Base-by-base conservation (phyloP, 2,329 filamentous ascomycete genomes). In the Plectosphaerella sp. region DNA sequence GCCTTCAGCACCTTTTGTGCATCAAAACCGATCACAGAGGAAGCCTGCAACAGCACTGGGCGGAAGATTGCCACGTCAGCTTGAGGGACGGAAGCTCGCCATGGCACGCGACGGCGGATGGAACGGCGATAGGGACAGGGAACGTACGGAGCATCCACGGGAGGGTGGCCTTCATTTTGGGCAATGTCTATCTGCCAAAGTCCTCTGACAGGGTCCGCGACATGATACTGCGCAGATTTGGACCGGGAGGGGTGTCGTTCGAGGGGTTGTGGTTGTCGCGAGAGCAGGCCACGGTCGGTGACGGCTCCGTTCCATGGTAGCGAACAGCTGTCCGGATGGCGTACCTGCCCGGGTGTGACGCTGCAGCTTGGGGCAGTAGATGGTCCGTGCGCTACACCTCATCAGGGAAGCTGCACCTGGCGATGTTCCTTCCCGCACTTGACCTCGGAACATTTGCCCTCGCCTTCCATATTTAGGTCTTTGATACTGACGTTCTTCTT, bases 11-110 rank as follows among this genome's bases (percentile, higher is more conserved):
- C 67, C 46, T 71, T 65, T 55, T 75, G 71, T 42, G 67, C 66
- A 52, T 73, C 68, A 36, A 70, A 70, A 56, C 62, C 61, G 52
- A 70, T 57, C 53, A 71, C 67, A 49, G 64, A 61, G 49, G 65
- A 62, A 46, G 64, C 67, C 73, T 78, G 75, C 72, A 72, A 68
- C 50, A 78, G 74, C 71, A 77, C 75, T 78, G 47, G 50, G 18
- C 25, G 49, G 41, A 20, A 37, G 54, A 53, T 45, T 9, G 24
- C 35, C 47, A 56, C 48, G 49, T 53, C 43, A 52, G 49, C 48
- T 51, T 45, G 35, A 5, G 28, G 28, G 8, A 33, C 28, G 28
- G 28, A 15, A 41, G 41, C 10, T 43, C 41, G 41, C 4, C 37
- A 43, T 43, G 41, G 37, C 22, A 33, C 55, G 37, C 39, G 41